Conservation (phyloP, 352 stramenopile genomes). For the Phytophthora lateralis region DNA sequence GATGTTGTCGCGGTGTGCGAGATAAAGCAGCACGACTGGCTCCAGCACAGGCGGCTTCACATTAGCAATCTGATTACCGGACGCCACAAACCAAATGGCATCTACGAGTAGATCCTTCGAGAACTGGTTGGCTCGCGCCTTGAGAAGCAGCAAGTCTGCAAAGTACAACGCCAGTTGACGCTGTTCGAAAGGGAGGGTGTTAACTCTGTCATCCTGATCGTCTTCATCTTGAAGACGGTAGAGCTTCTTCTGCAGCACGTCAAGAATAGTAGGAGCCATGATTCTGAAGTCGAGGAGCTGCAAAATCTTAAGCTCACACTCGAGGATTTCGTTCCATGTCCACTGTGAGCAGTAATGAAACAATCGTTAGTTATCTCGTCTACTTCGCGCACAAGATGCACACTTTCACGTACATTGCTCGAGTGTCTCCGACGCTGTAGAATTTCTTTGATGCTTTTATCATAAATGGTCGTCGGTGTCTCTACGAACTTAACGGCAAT, state of each 20-base stretch:
- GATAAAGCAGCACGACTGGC: slow-evolving; percentile 63
- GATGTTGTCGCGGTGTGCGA: slow-evolving; percentile 71
- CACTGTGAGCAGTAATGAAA: slow-evolving; percentile 37
- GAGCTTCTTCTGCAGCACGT: slow-evolving; percentile 49
- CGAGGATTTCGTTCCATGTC: slow-evolving; percentile 69
- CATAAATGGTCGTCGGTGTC: slow-evolving; percentile 56
- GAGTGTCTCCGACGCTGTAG: slow-evolving; percentile 59
- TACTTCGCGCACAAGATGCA: neutral
- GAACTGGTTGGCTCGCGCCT: slow-evolving; percentile 46
- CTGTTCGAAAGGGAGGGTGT: slow-evolving; percentile 31
- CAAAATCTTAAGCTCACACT: slow-evolving; percentile 51
- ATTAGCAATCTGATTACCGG: slow-evolving; percentile 48
- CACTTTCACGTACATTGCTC: slow-evolving; percentile 52
- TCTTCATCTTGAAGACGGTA: slow-evolving; percentile 22
- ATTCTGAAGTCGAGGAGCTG: slow-evolving; percentile 56
- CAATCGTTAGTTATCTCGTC: slow-evolving; percentile 6
- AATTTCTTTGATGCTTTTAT: slow-evolving; percentile 68
- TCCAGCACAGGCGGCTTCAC: slow-evolving; percentile 54
- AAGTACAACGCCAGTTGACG: slow-evolving; percentile 67
- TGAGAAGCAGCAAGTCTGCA: slow-evolving; percentile 59
- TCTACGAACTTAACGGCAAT: slow-evolving; percentile 79
- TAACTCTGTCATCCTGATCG: slow-evolving; percentile 8
- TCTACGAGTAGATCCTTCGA: slow-evolving; percentile 54
- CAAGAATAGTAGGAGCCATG: slow-evolving; percentile 55
- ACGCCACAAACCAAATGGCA: slow-evolving; percentile 64